A percentile compares a stretch with the other conserved stretches of the same genome.
Conservation (phyloP, 805 yeast genomes). For the Suhomyces canberraensis region DNA sequence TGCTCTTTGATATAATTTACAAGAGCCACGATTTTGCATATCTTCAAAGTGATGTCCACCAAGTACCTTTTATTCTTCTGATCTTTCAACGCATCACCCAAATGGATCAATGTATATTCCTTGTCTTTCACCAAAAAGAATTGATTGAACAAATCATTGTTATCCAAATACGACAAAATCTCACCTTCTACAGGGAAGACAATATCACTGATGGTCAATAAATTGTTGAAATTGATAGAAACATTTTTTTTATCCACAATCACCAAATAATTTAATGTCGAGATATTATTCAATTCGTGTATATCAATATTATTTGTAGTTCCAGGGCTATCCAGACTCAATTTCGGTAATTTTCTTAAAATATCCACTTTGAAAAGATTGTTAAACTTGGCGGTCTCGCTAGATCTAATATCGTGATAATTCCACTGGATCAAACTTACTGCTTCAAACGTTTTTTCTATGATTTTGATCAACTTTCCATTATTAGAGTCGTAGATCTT, state of each 20-base stretch:
- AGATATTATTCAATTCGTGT: slow-evolving; percentile 5
- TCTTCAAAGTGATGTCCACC: slow-evolving; percentile 19
- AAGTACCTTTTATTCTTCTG: slow-evolving; percentile 11
- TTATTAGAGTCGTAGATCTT: slow-evolving; percentile 45
- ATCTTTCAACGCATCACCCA: slow-evolving; percentile 12
- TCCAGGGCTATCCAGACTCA: slow-evolving; percentile 17
- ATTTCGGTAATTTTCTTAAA: slow-evolving; percentile 32
- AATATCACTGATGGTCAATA: slow-evolving; percentile 27
- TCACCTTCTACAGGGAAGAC: slow-evolving; percentile 15
- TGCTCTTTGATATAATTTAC: slow-evolving; percentile 22
- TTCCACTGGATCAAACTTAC: slow-evolving; percentile 20
- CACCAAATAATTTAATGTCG: slow-evolving; percentile 22
- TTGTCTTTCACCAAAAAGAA: slow-evolving; percentile 20
- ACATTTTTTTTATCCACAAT: slow-evolving; percentile 20
- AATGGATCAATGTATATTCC: slow-evolving; percentile 13
- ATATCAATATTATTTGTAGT: slow-evolving; percentile 8
- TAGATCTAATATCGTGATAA: slow-evolving; percentile 2
- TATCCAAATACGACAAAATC: slow-evolving; percentile 18
- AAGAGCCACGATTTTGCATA: slow-evolving; percentile 26
- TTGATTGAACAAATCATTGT: slow-evolving; percentile 25
- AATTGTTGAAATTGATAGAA: slow-evolving; percentile 31
- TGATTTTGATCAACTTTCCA: slow-evolving; percentile 37
- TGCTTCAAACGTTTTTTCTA: slow-evolving; percentile 15
- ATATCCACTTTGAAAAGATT: slow-evolving; percentile 28
- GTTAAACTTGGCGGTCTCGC: slow-evolving; percentile 9